These are phyloP conservation scores for Decorospora gaudefroyi DNA, from an alignment of 2,329 filamentous ascomycete species.

Conservation along the genomic window DNA sequence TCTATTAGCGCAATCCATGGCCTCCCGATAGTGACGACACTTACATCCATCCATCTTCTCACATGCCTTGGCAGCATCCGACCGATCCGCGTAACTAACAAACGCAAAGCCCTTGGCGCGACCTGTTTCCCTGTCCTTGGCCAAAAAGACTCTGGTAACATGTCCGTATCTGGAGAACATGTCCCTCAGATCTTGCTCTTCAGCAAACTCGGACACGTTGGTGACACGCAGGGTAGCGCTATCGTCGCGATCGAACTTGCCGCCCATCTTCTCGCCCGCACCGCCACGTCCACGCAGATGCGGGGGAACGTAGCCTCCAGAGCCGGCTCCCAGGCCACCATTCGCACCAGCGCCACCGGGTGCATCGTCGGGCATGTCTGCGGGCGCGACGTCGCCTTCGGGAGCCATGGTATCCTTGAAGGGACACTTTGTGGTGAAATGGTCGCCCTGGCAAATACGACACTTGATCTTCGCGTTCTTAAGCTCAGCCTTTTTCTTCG, in stretches of 20 bases:
- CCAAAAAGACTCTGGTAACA: slow-evolving; percentile 95
- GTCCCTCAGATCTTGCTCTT: slow-evolving; percentile 91
- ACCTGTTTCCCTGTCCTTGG: slow-evolving; percentile 95
- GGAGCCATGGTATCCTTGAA: slow-evolving; percentile 99
- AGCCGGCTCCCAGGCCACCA: slow-evolving; percentile 66
- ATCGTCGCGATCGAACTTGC: slow-evolving; percentile 97
- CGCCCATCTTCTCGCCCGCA: slow-evolving; percentile 80
- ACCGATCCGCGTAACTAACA: slow-evolving; percentile 90
- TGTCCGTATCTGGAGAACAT: slow-evolving; percentile 98
- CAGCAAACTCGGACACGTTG: slow-evolving; percentile 97
- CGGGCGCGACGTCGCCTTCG: slow-evolving; percentile 58
- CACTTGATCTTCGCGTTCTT: slow-evolving; percentile 99
- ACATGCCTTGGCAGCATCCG: slow-evolving; percentile 88
- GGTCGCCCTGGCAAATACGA: slow-evolving; percentile 97
- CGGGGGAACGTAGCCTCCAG: slow-evolving; percentile 91
- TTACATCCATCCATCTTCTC: slow-evolving; percentile 95
- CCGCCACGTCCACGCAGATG: slow-evolving; percentile 81
- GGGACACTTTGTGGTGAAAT: slow-evolving; percentile 98
- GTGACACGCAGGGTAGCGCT: slow-evolving; percentile 95
- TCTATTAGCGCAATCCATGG: slow-evolving; percentile 21
- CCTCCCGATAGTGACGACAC: slow-evolving; percentile 35
- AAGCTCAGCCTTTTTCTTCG: slow-evolving; percentile 69
- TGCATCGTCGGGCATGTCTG: slow-evolving; percentile 54
- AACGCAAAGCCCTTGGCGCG: slow-evolving; percentile 98
- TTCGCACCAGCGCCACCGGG: slow-evolving; percentile 44